Percentiles rank a stretch among this genome's conserved stretches.
These are phyloP conservation scores for Primulina eburnea DNA, from an alignment of 257 asterid species.

Conservation along the genomic window DNA sequence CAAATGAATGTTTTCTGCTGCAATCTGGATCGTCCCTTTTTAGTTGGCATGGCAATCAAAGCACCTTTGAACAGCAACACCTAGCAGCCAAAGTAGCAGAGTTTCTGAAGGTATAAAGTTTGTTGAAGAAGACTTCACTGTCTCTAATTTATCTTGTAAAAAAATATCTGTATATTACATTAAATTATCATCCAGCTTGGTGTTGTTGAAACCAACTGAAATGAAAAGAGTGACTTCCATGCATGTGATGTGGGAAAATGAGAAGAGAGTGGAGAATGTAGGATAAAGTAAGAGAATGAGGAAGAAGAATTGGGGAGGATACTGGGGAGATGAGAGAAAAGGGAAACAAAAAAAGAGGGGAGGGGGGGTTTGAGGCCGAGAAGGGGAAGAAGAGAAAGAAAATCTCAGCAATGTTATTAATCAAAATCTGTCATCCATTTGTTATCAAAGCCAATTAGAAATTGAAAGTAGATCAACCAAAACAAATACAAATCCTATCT, in stretches of 20 bases:
- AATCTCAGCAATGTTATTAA: background rate
- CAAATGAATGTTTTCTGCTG: conserved; percentile 79
- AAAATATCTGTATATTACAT: conserved; percentile 3
- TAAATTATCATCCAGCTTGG: background rate
- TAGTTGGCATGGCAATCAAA: conserved; percentile 87
- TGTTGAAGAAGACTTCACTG: background rate
- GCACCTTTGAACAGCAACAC: conserved; percentile 89
- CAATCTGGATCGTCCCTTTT: conserved; percentile 83
- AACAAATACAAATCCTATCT: background rate
- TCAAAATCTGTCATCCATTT: background rate
- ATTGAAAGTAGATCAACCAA: background rate
- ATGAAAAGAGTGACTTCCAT: background rate
- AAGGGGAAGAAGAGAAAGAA: background rate
- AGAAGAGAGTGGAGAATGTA: background rate
- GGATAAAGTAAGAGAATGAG: background rate
- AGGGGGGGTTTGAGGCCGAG: background rate
- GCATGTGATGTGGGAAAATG: background rate
- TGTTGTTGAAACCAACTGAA: conserved; percentile 1
- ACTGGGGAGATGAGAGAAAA: background rate
- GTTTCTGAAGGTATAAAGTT: conserved; percentile 70
- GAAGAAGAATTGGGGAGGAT: background rate
- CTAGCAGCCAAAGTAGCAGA: conserved; percentile 85
- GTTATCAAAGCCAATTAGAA: background rate
- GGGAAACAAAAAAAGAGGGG: background rate
- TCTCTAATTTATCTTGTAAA: conserved; percentile 2